A percentile compares a stretch with the other conserved stretches of the same genome.
These are phyloP conservation scores for Capsella bursapastoris DNA, from an alignment of 345 rosid species.

Conservation along the genomic window DNA sequence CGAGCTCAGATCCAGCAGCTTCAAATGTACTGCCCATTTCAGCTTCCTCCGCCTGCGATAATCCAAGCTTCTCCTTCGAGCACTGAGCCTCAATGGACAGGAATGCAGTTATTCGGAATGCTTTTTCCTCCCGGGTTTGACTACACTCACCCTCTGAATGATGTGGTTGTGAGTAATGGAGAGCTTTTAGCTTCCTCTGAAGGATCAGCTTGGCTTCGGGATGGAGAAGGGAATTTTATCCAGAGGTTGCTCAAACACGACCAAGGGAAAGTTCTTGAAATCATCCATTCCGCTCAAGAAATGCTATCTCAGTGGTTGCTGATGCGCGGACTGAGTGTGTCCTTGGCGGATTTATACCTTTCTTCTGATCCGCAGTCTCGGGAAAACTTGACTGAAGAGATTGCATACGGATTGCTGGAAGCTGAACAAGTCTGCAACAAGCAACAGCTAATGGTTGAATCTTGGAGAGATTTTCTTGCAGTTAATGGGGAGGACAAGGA, in stretches of 20 bases:
- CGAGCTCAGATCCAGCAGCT: constrained; percentile 76
- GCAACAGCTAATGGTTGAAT: constrained; percentile 75
- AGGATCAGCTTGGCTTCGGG: constrained; percentile 80
- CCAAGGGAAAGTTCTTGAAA: constrained; percentile 59
- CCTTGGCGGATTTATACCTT: constrained; percentile 77
- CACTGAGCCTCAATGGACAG: constrained; percentile 67
- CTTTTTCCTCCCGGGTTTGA: constrained; percentile 74
- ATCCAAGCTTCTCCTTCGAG: constrained; percentile 50
- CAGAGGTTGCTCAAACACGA: constrained; percentile 62
- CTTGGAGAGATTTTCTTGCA: constrained; percentile 63
- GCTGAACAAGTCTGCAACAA: constrained; percentile 65
- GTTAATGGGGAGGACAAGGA: constrained; percentile 51
- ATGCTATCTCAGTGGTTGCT: constrained; percentile 89
- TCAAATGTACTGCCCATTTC: constrained; percentile 66
- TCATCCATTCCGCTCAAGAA: constrained; percentile 72
- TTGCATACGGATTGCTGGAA: constrained; percentile 66
- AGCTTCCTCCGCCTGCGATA: constrained; percentile 54
- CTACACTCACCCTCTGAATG: constrained; percentile 51
- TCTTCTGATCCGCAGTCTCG: constrained; percentile 56
- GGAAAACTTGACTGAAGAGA: constrained; percentile 68
- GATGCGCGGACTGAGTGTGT: constrained; percentile 78
- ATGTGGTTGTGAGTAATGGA: constrained; percentile 59
- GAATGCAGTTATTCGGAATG: constrained; percentile 82
- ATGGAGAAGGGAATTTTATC: constrained; percentile 68
- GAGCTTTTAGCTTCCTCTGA: constrained; percentile 65